phyloP scores from a whole-genome alignment of 345 rosid species.

The Microcos paniculata region DNA sequence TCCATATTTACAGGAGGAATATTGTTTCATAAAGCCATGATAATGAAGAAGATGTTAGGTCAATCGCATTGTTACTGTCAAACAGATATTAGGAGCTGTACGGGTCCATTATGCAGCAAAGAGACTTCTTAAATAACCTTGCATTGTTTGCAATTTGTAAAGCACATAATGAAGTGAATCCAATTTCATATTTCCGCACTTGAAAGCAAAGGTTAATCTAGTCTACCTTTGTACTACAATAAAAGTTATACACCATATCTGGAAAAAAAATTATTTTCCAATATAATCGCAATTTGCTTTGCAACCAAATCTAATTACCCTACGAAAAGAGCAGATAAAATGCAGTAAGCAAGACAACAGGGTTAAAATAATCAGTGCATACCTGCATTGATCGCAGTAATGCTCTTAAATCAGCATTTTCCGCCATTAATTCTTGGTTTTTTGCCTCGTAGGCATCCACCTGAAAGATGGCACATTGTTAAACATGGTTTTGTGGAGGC shows the following conservation, averaged over 20 bases:
- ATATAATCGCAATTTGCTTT: background rate
- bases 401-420: slow-evolving; percentile 87
- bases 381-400: slow-evolving; percentile 93
- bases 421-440: slow-evolving; percentile 88
- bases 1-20: background rate
- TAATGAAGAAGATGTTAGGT: background rate
- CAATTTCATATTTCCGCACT: background rate
- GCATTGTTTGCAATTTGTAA: slow-evolving; percentile 1
- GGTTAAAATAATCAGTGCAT: slow-evolving; percentile 5
- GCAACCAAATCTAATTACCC: background rate
- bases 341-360: background rate
- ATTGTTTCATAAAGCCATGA: background rate
- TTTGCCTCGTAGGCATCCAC: slow-evolving; percentile 95
- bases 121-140: background rate
- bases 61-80: background rate
- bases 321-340: background rate
- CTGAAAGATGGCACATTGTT: slow-evolving; percentile 34
- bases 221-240: background rate
- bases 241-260: background rate
- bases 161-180: background rate
- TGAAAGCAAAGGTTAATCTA: background rate
- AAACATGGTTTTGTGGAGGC: slow-evolving; percentile 6
- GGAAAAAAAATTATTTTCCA: background rate
- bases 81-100: background rate
- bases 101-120: background rate